Base-by-base conservation (phyloP, 805 yeast genomes). In the Suhomyces tanzawaensis region DNA sequence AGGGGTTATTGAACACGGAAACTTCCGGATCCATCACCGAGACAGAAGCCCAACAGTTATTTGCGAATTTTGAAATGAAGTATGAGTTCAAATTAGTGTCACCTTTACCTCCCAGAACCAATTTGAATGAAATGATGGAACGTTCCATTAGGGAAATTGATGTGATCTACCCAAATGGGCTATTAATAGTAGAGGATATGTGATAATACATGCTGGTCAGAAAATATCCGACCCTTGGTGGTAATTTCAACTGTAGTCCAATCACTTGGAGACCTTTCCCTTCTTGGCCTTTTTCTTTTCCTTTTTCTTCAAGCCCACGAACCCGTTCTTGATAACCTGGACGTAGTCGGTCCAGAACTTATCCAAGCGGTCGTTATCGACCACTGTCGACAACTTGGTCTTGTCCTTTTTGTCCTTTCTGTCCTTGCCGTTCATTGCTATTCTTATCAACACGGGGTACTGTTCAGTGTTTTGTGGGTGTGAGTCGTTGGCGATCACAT, bases 271-370 rank as follows among this genome's bases (percentile, higher is more conserved):
- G 22, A 62, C 60, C 57, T 58, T 69, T 47, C 64, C 70, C 56
- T 74, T 71, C 66, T 77, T 81, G 66, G 74, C 76, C 71, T 79
- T 81, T 63, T 80, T 81, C 71, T 86, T 87, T 42, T 85, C 87
- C 67, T 86, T 88, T 75, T 83, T 86, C 55, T 79, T 76, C 58
- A 90, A 71, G 1, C 95, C 96, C 3, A 66, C 66, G 59, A 85
- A 78, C 4, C 93, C 90, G 16, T 69, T 55, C 56, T 86, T 89
- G 39, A 89, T 69, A 0, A 76, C 76, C 29, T 77, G 79, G 1
- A 86, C 64, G 61, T 89, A 90, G 18, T 79, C 80, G 29, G 60
- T 58, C 96, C 96, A 90, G 58, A 90, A 90, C 42, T 66, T 58
- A 45, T 81, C 86, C 47, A 90, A 66, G 3, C 74, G 62, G 1